Base-by-base conservation (phyloP, 2,329 filamentous ascomycete genomes). In the Leptoxyphium fumago region DNA sequence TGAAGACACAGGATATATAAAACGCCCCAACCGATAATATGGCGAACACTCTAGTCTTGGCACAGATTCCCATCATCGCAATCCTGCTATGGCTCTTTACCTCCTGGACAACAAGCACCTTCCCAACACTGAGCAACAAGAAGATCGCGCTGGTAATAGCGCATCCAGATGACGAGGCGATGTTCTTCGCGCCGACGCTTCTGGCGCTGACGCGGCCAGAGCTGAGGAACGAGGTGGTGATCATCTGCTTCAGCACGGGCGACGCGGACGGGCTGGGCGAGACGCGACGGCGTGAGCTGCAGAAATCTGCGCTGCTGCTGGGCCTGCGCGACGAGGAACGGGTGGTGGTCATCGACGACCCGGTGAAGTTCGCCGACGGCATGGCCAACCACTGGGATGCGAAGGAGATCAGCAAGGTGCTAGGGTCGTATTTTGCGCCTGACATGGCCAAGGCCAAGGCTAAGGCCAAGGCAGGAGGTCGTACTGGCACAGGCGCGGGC, bases 111-210 rank as follows among this genome's bases (percentile, higher is more conserved):
- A 64, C 58, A 49, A 50, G 49, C 17, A 61, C 72, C 29, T 75
- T 84, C 53, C 83, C 85, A 3, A 74, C 68, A 39, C 69, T 95
- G 50, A 72, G 71, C 54, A 82, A 85, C 68, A 93, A 94, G 72
- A 79, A 84, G 57, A 86, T 98, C 59, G 83, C 84, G 61, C 75
- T 98, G 43, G 72, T 98, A 44, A 96, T 98, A 57, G 91, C 91
- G 17, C 91, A 98, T 66, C 91, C 91, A 0, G 91, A 98, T 65
- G 91, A 98, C 58, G 91, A 98, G 69, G 91, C 89, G 63, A 98
- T 98, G 91, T 98, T 98, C 72, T 98, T 98, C 66, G 79, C 87
- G 50, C 91, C 91, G 0, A 84, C 86, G 1, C 72, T 96, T 11
- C 73, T 93, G 54, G 79, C 84, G n/a, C 74, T 98, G 46, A 89